phyloP scores from a whole-genome alignment of 805 yeast genomes.

The Candida takata region DNA sequence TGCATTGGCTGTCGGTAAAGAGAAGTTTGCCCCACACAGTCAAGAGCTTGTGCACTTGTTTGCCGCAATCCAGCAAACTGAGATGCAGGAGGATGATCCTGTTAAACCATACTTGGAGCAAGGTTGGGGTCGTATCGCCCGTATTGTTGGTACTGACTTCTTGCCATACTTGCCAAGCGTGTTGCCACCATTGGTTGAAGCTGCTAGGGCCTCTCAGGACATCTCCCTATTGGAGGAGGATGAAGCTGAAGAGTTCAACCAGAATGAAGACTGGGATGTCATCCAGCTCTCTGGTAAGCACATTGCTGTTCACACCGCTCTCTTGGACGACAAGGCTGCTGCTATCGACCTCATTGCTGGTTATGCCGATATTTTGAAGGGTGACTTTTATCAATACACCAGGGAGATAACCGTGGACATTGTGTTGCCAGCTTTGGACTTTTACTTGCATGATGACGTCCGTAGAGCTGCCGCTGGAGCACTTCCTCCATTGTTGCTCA shows the following conservation, averaged over 20 bases:
- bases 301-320: slow-evolving; percentile 89
- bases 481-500: slow-evolving; percentile 67
- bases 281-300: slow-evolving; percentile 86
- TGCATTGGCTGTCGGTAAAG: slow-evolving; percentile 92
- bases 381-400: slow-evolving; percentile 76
- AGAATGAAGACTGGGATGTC: slow-evolving; percentile 93
- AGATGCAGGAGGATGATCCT: slow-evolving; percentile 70
- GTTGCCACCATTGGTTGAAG: slow-evolving; percentile 77
- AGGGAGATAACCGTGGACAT: slow-evolving; percentile 70
- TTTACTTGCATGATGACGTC: slow-evolving; percentile 90
- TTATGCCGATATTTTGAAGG: slow-evolving; percentile 80
- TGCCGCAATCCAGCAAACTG: slow-evolving; percentile 59
- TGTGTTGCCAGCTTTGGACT: slow-evolving; percentile 82
- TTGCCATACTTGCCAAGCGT: slow-evolving; percentile 78
- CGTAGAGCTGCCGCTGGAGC: slow-evolving; percentile 85
- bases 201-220: slow-evolving; percentile 88
- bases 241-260: slow-evolving; percentile 75
- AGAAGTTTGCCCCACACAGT: slow-evolving; percentile 71
- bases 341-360: slow-evolving; percentile 84
- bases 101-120: slow-evolving; percentile 81
- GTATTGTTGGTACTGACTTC: slow-evolving; percentile 78
- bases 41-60: slow-evolving; percentile 67
- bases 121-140: slow-evolving; percentile 94
- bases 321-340: slow-evolving; percentile 87
- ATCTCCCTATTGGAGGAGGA: slow-evolving; percentile 82